These are phyloP conservation scores for Fomitopsis betulina DNA, from an alignment of 1,284 basidiomycete species.

Conservation along the genomic window DNA sequence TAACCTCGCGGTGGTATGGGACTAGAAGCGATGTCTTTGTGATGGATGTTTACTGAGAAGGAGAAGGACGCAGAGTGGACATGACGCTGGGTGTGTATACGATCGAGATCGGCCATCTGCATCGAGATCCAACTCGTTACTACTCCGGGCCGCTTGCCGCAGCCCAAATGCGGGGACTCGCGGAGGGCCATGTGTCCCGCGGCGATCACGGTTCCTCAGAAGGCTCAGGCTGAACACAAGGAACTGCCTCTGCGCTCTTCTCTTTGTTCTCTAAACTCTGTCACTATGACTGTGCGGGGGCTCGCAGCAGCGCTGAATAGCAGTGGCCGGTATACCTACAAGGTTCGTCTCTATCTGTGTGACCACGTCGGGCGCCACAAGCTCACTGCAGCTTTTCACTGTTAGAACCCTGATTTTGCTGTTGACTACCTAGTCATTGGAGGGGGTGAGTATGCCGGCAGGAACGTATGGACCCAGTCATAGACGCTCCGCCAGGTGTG, in stretches of 20 bases:
- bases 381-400: background rate
- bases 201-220: background rate
- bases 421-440: conserved; percentile 95
- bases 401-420: conserved; percentile 64
- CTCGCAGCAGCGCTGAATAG: conserved; percentile 59
- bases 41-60: background rate
- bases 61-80: background rate
- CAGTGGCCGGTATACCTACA: conserved; percentile 55
- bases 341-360: conserved; percentile 34
- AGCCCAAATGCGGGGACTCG: too few relatives aligned
- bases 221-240: background rate
- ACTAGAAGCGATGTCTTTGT: too few relatives aligned
- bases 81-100: background rate
- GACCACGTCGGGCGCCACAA: background rate
- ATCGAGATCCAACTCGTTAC: background rate
- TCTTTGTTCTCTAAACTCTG: too few relatives aligned
- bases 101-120: conserved; percentile 2
- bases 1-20: too few relatives aligned
- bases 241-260: too few relatives aligned
- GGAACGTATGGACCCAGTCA: background rate
- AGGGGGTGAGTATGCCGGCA: conserved; percentile 51
- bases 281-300: conserved; percentile 23
- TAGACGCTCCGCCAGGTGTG: conserved; percentile 47
- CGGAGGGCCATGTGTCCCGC: background rate
- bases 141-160: background rate